These are phyloP conservation scores for Ananas comosus DNA, from an alignment of 176 grass and related monocot species.

Conservation along the genomic window DNA sequence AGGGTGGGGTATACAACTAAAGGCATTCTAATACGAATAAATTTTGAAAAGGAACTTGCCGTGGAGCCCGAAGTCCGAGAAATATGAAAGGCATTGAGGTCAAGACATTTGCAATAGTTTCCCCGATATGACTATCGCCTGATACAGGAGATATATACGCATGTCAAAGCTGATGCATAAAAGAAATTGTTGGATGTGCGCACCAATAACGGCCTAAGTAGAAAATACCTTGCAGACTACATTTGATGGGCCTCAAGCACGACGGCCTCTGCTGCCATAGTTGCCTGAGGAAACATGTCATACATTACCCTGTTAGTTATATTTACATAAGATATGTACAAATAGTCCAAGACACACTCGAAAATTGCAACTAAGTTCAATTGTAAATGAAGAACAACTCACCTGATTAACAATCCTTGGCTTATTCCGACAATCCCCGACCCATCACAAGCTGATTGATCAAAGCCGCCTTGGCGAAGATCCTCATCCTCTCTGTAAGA, in stretches of 20 bases:
- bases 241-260: conserved; percentile 72
- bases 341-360: background rate
- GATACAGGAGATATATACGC: conserved; percentile 15
- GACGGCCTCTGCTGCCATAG: conserved; percentile 72
- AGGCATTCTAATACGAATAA: background rate
- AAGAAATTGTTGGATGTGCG: background rate
- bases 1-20: background rate
- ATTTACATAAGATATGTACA: background rate
- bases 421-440: conserved; percentile 18
- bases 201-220: background rate
- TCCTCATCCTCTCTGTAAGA: conserved; percentile 27
- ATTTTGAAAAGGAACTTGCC: conserved; percentile 36
- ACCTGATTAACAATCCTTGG: conserved; percentile 54
- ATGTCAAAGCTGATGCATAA: conserved; percentile 8
- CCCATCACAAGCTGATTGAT: conserved; percentile 20
- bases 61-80: conserved; percentile 66
- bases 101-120: conserved; percentile 89
- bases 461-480: conserved; percentile 17
- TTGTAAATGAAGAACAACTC: background rate
- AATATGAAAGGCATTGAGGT: conserved; percentile 84
- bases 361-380: background rate
- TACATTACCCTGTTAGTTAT: background rate
- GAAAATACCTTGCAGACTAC: conserved; percentile 63
- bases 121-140: conserved; percentile 72
- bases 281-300: conserved; percentile 36